Base-by-base conservation (phyloP, 1,284 basidiomycete genomes). In the Coniferiporia weirii region DNA sequence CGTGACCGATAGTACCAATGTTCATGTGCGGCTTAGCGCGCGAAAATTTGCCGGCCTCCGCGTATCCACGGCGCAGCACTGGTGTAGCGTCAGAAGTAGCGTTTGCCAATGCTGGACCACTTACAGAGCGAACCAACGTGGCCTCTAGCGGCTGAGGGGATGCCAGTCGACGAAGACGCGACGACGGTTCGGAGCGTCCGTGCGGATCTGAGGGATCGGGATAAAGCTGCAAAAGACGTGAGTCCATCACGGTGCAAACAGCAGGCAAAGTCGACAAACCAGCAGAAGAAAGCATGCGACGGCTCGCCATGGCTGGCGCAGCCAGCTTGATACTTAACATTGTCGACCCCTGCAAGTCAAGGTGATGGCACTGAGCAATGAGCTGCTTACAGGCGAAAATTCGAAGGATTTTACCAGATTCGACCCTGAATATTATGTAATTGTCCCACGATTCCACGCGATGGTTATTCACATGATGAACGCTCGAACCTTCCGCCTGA, bases 1-100 rank as follows among this genome's bases (percentile, higher is more conserved):
- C 93, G 70, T 95, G 93, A 67, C 91, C 93, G 69, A 96, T 95
- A 60, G 93, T 96, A 66, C 93, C 93, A 71, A 96, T 93, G 79
- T 96, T 98, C 91, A 98, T 92, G 74, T 97, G 95, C 40, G 95
- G 93, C 76, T 98, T 98, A 54, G 79, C 76, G 63, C 95, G 89
- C 63, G 85, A 82, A 77, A 88, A 98, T 73, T 85, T 87, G 66
- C 75, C 47, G 27, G 81, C 79, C 67, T 96, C 94, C 56, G 89
- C 89, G 74, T 91, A 91, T 36, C 83, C 80, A 69, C 87, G 82
- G 64, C 77, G 75, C 53, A 69, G 64, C 53, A 69, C 78, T 79
- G 57, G 9, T 40, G 9, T 40, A 9, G 58, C 35, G 57, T 35
- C 19, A 38, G 15, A 32, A 40, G 38, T 3, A 9, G 8, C 38